Base-by-base conservation (phyloP, 2,329 filamentous ascomycete species). In the Podosphaera leucotricha region DNA sequence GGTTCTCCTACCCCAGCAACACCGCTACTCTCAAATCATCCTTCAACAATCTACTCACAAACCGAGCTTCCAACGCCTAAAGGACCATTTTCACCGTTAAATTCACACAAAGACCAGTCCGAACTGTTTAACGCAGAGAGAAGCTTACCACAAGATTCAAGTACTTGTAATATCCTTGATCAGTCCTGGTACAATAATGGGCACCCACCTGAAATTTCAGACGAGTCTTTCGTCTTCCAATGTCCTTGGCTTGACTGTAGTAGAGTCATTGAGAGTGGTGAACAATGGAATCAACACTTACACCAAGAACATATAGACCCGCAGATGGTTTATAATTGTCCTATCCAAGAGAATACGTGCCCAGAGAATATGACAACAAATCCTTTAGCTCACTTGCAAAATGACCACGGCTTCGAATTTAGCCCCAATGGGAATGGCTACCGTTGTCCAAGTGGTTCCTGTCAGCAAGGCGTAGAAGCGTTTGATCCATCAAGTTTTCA, bases 241-340 rank as follows among this genome's bases (percentile, higher is more conserved):
- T 57, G 55, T 45, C 45, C 40, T 15, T 58, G 56, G 56, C 44
- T 49, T 36, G 49, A 49, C 10, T 58, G 56, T 44, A 48, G 49
- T 13, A 46, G 50, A 21, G 36, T 44, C 11, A 49, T 56, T 30
- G 44, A 46, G 24, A 50, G 44, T 44, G 24, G 24, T 35, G 46
- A 53, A 15, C 50, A 53, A 18, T 55, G 49, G 50, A 37, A 49
- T 33, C 30, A 45, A 6, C 55, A 58, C 44, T 48, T 57, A 20
- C 54, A 57, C 37, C 41, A 47, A 13, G 43, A 49, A 22, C 56
- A 58, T 47, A 45, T 58, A 26, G 53, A 55, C 44, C 52, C 56
- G 15, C 53, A 56, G 43, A 49, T 56, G 47, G 46, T 42, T 7
- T 55, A 53, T 40, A 43, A 41, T 18, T 58, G 56, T 43, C 55